phyloP scores from a whole-genome alignment of 306 rosid species.

The Psophocarpus tetragonolobus region DNA sequence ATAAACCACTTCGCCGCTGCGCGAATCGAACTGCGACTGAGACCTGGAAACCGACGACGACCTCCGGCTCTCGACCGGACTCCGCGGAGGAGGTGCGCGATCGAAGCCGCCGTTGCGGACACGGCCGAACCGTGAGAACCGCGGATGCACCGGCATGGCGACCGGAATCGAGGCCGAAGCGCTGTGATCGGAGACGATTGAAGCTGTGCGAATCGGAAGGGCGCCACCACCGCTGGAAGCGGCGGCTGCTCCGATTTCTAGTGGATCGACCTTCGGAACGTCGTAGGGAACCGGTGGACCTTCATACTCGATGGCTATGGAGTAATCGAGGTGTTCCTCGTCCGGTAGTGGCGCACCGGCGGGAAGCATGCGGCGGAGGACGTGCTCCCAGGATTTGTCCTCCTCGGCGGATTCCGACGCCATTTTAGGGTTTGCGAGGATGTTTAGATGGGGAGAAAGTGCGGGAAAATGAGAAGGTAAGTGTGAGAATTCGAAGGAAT shows the following conservation, averaged over 20 bases:
- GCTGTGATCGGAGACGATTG: conserved; percentile 45
- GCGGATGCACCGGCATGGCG: conserved; percentile 53
- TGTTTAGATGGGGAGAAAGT: conserved; percentile 47
- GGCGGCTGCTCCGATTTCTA: conserved; percentile 41
- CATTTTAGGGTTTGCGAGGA: conserved; percentile 40
- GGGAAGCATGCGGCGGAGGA: conserved; percentile 76
- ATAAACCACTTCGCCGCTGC: conserved; percentile 41
- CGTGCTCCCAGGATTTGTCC: conserved; percentile 59
- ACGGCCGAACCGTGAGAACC: conserved; percentile 47
- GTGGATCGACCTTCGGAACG: conserved; percentile 73
- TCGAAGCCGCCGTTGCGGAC: conserved; percentile 48
- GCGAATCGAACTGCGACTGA: conserved; percentile 50
- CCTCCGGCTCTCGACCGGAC: conserved; percentile 55
- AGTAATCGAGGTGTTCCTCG: conserved; percentile 81
- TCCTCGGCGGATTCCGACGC: conserved; percentile 55
- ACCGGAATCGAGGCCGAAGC: conserved; percentile 50
- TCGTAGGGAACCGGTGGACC: conserved; percentile 78
- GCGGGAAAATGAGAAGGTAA: conserved; percentile 17
- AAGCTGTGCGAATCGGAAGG: conserved; percentile 36
- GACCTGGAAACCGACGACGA: conserved; percentile 53
- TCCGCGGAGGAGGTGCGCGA: conserved; percentile 31
- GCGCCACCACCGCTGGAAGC: conserved; percentile 28
- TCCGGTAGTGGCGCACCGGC: conserved; percentile 82
- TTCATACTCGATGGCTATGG: conserved; percentile 74
- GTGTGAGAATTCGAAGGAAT: conserved; percentile 25